phyloP scores from a whole-genome alignment of 1,284 basidiomycete genomes.

The Microbotryum violaceum region DNA sequence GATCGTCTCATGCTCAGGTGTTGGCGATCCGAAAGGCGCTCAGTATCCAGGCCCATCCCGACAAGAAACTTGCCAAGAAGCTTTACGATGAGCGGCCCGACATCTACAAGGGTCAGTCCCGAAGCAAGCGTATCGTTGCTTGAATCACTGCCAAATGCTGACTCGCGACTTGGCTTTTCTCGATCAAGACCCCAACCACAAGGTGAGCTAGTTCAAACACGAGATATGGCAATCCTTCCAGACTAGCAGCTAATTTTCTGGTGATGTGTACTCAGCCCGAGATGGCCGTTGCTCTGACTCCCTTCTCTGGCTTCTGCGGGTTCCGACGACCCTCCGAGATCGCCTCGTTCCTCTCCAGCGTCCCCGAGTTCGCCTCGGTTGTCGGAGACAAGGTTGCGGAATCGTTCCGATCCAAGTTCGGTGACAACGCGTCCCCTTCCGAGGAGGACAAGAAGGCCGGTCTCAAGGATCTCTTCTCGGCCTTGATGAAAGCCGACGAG shows the following conservation, averaged over 20 bases:
- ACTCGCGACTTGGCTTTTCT: background rate
- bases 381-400: conserved; percentile 53
- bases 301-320: conserved; percentile 85
- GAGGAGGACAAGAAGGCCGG: conserved; percentile 50
- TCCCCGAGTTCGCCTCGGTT: conserved; percentile 70
- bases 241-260: background rate
- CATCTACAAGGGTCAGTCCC: conserved; percentile 72
- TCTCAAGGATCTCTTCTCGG: conserved; percentile 65
- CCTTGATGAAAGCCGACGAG: conserved; percentile 68
- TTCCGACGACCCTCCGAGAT: conserved; percentile 74
- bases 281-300: conserved; percentile 91
- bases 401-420: conserved; percentile 48
- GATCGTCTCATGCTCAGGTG: conserved; percentile 27
- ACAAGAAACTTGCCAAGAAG: conserved; percentile 75
- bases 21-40: conserved; percentile 89
- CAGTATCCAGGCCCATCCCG: conserved; percentile 94
- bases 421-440: conserved; percentile 40
- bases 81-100: conserved; percentile 68
- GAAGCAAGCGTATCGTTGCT: background rate
- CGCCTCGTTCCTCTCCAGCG: conserved; percentile 55
- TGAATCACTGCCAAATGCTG: background rate
- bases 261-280: conserved; percentile 57
- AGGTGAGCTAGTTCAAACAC: conserved; percentile 42
- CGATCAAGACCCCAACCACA: conserved; percentile 74
- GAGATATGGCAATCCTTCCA: background rate